A percentile compares a stretch with the other conserved stretches of the same genome.
Evolutionary conservation across 2,329 filamentous ascomycete species (phyloP).

Genomic region (Huntiella abstrusa): DNA sequence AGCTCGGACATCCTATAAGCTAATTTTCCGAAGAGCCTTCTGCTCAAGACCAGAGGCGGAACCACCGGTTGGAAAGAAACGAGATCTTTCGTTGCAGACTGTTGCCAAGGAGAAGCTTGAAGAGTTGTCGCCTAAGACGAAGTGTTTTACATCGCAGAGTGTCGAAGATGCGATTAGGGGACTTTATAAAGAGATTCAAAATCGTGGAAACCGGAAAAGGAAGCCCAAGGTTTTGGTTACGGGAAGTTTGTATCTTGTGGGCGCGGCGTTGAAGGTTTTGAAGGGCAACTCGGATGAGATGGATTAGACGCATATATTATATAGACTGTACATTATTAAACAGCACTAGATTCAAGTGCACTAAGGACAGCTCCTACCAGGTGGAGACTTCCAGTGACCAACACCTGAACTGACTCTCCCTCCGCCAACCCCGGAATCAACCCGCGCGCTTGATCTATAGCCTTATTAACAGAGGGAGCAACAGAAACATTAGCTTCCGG

Average conservation of each 20-base stretch:
- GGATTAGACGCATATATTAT: background rate
- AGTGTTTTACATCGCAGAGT: constrained; percentile 39
- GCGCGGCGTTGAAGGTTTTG: constrained; percentile 38
- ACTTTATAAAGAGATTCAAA: constrained; percentile 25
- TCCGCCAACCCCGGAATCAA: constrained; percentile 18
- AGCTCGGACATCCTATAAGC: constrained; percentile 19
- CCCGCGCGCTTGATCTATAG: constrained; percentile 27
- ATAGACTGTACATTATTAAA: constrained; percentile 17
- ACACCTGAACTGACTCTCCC: constrained; percentile 24
- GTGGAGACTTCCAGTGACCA: constrained; percentile 45
- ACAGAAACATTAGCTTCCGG: constrained; percentile 26
- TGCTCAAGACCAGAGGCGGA: constrained; percentile 53
- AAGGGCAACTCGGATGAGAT: constrained; percentile 8
- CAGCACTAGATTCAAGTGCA: constrained; percentile 28
- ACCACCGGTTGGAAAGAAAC: constrained; percentile 17
- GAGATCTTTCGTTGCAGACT: constrained; percentile 43
- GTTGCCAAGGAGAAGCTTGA: constrained; percentile 42
- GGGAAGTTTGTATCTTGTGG: constrained; percentile 70
- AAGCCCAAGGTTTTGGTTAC: constrained; percentile 52
- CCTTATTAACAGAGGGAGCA: constrained; percentile 35
- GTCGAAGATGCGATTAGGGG: constrained; percentile 50
- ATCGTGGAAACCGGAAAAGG: constrained; percentile 14
- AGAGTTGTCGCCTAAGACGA: constrained; percentile 28
- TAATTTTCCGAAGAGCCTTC: constrained; percentile 50
- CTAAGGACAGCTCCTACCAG: constrained; percentile 37